Evolutionary conservation across 208 protist genomes (phyloP).

Genomic region (Herpetomonas samuelpessoai): DNA sequence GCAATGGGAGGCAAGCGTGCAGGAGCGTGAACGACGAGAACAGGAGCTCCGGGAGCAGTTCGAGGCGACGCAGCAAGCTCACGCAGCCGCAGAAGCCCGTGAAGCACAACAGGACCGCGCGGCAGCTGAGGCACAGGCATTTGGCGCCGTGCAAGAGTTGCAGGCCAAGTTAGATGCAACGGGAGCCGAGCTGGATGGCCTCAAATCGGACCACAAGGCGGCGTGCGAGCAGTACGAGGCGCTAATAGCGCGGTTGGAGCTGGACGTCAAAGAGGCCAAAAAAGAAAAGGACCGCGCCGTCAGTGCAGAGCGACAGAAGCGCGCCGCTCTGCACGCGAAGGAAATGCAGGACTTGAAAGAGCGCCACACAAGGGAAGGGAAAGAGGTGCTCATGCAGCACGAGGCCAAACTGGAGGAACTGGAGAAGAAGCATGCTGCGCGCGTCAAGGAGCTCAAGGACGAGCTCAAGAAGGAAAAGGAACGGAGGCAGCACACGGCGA

Average conservation of each 20-base stretch:
- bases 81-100: neutral
- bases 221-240: neutral
- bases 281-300: conserved; percentile 1
- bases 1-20: conserved; percentile 7
- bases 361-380: conserved; percentile 17
- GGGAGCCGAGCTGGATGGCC: neutral
- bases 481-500: neutral
- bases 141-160: neutral
- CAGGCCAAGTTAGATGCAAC: conserved; percentile 1
- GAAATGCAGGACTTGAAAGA: conserved; percentile 4
- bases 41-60: too few species aligned
- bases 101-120: neutral
- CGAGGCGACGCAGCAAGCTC: neutral
- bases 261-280: neutral
- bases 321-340: neutral
- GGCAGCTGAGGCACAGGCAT: neutral
- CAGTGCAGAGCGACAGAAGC: neutral
- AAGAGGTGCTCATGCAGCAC: conserved; percentile 11
- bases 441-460: conserved; percentile 2
- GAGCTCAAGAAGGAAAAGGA: neutral
- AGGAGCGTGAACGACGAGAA: too few species aligned
- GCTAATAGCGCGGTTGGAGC: neutral
- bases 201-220: neutral
- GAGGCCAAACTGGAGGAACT: conserved; percentile 17
- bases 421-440: conserved; percentile 6